Evolutionary conservation across 257 asterid genomes (phyloP).

Genomic region (Ajuga chamaepitys): DNA sequence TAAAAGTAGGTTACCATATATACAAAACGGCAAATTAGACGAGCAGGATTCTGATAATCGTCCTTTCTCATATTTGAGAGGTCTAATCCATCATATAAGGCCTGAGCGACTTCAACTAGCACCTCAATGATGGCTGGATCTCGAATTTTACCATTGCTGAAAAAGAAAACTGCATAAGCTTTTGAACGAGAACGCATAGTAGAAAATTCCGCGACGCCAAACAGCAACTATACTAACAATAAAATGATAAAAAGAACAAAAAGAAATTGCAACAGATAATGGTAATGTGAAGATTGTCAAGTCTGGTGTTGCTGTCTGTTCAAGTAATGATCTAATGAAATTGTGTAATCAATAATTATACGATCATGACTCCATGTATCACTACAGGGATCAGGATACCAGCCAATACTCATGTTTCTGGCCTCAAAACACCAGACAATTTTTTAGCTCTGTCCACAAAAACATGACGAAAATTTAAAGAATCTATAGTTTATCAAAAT

Average conservation of each 20-base stretch:
- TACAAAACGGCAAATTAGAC: slow-evolving; percentile 59
- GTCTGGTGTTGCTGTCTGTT: background rate
- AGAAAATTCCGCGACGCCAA: slow-evolving; percentile 11
- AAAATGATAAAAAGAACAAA: background rate
- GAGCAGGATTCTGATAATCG: slow-evolving; percentile 58
- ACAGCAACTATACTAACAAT: background rate
- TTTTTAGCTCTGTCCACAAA: background rate
- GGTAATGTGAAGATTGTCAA: background rate
- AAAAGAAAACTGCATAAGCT: slow-evolving; percentile 6
- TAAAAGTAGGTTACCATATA: slow-evolving; percentile 42
- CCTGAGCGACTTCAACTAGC: slow-evolving; percentile 71
- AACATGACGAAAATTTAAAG: background rate
- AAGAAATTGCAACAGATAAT: background rate
- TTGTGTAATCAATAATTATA: background rate
- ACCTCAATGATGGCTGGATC: slow-evolving; percentile 64
- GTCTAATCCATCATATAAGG: slow-evolving; percentile 62
- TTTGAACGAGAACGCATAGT: background rate
- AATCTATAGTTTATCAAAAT: background rate
- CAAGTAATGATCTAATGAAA: background rate
- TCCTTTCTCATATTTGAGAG: slow-evolving; percentile 58
- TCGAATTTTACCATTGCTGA: slow-evolving; percentile 45
- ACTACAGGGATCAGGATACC: background rate
- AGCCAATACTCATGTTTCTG: background rate
- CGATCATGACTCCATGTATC: background rate
- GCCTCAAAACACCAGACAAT: background rate